Conservation (phyloP, 2,329 filamentous ascomycete genomes). For the Lecanicillium sp. region DNA sequence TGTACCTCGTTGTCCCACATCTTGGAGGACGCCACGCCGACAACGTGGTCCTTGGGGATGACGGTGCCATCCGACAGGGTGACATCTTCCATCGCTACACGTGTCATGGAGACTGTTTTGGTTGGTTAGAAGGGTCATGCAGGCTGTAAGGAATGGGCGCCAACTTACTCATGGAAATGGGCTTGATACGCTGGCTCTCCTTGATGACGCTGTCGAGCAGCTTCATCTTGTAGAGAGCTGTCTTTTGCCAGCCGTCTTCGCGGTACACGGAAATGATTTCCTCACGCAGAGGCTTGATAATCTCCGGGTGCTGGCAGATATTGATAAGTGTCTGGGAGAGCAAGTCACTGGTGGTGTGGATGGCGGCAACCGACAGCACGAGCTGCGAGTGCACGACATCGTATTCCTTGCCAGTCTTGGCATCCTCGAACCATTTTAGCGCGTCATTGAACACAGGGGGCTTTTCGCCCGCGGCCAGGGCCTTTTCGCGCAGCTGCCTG, state of each 20-base stretch:
- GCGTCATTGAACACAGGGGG: conserved; percentile 36
- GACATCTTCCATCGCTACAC: conserved; percentile 5
- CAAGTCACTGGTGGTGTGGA: conserved; percentile 42
- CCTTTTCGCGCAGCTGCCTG: conserved; percentile 27
- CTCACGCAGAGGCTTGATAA: conserved; percentile 29
- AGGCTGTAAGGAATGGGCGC: no score
- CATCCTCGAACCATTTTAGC: conserved; percentile 47
- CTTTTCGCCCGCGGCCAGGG: conserved; percentile 20
- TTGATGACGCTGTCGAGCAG: conserved; percentile 42
- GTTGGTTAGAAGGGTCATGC: no score
- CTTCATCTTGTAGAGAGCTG: conserved; percentile 32
- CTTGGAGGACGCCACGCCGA: conserved; percentile 2
- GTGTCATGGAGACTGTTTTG: conserved; percentile 6
- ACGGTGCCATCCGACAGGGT: conserved; percentile 9
- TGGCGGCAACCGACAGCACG: conserved; percentile 36
- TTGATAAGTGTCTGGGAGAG: conserved; percentile 12
- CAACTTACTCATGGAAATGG: conserved; percentile 24
- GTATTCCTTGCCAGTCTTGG: conserved; percentile 19
- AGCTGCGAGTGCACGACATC: conserved; percentile 13
- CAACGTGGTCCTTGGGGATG: conserved; percentile 5
- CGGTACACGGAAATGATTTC: conserved; percentile 23
- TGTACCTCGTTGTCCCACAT: conserved; percentile 19
- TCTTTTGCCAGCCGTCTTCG: conserved; percentile 33
- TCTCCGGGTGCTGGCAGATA: conserved; percentile 32
- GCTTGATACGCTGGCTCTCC: conserved; percentile 39